Conservation (phyloP, 2,329 filamentous ascomycete genomes). For the Ilyonectria destructans region DNA sequence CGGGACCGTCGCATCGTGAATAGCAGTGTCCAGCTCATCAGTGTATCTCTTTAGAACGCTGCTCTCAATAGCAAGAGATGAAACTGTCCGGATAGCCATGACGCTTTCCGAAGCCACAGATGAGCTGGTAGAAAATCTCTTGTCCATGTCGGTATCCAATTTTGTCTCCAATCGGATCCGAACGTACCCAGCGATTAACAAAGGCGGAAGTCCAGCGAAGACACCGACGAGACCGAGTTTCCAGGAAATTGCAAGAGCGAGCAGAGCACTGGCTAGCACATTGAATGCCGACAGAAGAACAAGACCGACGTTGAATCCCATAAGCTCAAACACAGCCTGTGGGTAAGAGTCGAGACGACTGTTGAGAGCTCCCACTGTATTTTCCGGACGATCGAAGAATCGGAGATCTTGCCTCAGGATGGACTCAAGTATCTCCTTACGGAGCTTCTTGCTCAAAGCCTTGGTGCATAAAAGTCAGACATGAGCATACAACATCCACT, state of each 20-base stretch:
- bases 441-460: constrained; percentile 13
- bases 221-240: constrained; percentile 64
- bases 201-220: constrained; percentile 56
- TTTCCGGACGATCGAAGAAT: constrained; percentile 21
- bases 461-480: not conserved
- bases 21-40: constrained; percentile 48
- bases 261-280: constrained; percentile 55
- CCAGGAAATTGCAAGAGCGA: constrained; percentile 62
- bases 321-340: constrained; percentile 57
- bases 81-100: constrained; percentile 57
- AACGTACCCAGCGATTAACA: constrained; percentile 53
- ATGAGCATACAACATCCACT: no score
- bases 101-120: constrained; percentile 60
- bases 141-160: constrained; percentile 55
- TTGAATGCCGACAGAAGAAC: constrained; percentile 55
- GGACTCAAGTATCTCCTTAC: constrained; percentile 22
- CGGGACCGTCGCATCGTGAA: constrained; percentile 41
- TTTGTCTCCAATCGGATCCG: constrained; percentile 57
- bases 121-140: constrained; percentile 53
- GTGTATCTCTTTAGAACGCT: constrained; percentile 48
- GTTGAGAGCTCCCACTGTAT: constrained; percentile 4
- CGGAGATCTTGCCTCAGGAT: constrained; percentile 21
- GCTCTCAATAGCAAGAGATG: constrained; percentile 58
- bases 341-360: constrained; percentile 52
- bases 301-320: constrained; percentile 58